A percentile compares a stretch with the other conserved stretches of the same genome.
Conservation (phyloP, 2,329 filamentous ascomycete genomes). For the Talaromyces atroroseus region DNA sequence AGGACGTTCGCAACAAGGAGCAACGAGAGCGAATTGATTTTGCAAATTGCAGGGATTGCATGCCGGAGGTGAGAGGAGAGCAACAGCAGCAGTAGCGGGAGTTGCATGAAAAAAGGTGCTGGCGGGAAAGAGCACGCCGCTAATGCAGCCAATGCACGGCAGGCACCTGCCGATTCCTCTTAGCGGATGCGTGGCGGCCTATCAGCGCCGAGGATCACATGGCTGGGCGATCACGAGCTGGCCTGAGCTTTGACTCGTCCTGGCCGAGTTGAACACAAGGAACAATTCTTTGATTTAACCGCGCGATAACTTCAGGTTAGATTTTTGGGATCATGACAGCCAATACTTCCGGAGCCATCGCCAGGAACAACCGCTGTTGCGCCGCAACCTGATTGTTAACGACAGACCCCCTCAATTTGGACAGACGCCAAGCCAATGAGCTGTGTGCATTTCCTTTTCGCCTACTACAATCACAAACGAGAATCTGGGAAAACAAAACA, state of each 20-base stretch:
- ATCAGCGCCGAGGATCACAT: not conserved
- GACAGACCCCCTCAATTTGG: not conserved
- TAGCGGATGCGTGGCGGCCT: not conserved
- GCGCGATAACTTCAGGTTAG: not conserved
- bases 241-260: not conserved
- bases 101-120: not conserved
- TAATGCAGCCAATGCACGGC: slow-evolving; percentile 7
- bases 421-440: not conserved
- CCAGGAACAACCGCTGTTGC: not conserved
- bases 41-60: not conserved
- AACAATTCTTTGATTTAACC: not conserved
- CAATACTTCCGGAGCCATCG: not conserved
- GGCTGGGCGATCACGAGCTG: not conserved
- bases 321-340: not conserved
- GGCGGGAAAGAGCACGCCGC: slow-evolving; percentile 4
- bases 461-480: not conserved
- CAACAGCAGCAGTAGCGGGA: not conserved
- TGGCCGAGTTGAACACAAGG: not conserved
- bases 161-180: not conserved
- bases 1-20: not conserved
- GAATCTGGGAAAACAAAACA: not conserved
- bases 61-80: not conserved
- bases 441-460: not conserved
- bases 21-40: slow-evolving; percentile 1
- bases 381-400: not conserved